A percentile compares a stretch with the other conserved stretches of the same genome.
Conservation (phyloP, 179 eudicot species). For the Nepenthes alata region DNA sequence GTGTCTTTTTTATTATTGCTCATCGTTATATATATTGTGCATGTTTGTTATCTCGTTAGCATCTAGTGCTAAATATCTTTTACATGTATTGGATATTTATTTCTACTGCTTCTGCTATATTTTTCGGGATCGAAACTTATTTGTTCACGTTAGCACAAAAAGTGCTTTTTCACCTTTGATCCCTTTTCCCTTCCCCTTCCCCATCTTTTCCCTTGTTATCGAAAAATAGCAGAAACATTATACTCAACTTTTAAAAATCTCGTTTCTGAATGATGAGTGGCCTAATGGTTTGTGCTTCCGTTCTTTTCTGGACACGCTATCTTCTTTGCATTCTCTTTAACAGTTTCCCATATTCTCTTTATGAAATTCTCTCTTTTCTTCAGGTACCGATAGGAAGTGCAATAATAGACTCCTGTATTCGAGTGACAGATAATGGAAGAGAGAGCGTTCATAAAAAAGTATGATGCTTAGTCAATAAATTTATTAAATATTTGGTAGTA, state of each 20-base stretch:
- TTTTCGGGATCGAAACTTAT: too few relatives aligned
- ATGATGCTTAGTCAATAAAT: constrained; percentile 3
- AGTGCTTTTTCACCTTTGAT: too few relatives aligned
- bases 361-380: not conserved
- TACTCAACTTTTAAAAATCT: too few relatives aligned
- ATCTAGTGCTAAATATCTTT: too few relatives aligned
- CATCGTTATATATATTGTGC: too few relatives aligned
- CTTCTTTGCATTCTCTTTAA: not conserved
- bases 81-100: too few relatives aligned
- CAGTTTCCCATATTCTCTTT: not conserved
- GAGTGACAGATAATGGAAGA: constrained; percentile 64
- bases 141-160: too few relatives aligned
- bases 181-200: not conserved
- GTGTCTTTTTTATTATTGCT: too few relatives aligned
- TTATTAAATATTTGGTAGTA: not conserved
- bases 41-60: too few relatives aligned
- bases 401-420: constrained; percentile 55
- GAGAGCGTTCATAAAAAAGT: constrained; percentile 47
- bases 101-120: too few relatives aligned
- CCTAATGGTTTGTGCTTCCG: not conserved
- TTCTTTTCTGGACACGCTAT: too few relatives aligned
- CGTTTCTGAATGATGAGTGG: not conserved
- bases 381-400: constrained; percentile 64
- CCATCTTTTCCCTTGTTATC: not conserved
- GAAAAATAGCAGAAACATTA: not conserved